Evolutionary conservation across 768 basidiomycete genomes (phyloP), one percentile per base, ranked within the genome.

Genomic region (Nidularia sp.): DNA sequence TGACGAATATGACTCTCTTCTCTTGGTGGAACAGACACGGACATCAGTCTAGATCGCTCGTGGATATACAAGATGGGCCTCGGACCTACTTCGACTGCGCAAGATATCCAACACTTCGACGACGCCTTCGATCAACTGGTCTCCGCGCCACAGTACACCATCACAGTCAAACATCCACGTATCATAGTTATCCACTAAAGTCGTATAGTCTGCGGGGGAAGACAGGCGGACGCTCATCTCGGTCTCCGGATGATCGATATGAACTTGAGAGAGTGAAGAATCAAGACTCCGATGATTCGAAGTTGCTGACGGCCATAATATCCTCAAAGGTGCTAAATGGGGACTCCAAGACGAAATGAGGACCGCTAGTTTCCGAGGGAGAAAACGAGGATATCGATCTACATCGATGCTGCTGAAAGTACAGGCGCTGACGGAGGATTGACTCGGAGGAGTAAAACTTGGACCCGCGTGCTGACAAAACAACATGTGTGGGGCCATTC

Each of bases 131-230:
- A 95, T 81, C 32, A 89, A 72, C 46, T 77, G 74, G 67, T 89
- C 87, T 12, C 90, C 94, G 52, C 85, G 83, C 91, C 95, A 98
- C 34, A 98, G 76, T 18, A 98, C 95, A 10, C 94, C 95, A 63
- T 98, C 94, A 64, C 95, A 98, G 69, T 98, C 94, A 57, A 97
- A 90, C 70, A 98, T 79, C 85, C 93, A 96, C 29, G 94, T 96
- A 65, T 98, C 94, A 66, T 88, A 93, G 62, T 80, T 75, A 59
- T 80, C 73, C 57, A 86, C 56, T 31, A 86, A 61, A 12, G 67
- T 58, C 52, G 71, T 66, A 55, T 83, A 83, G 52, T 83, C 76
- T 12, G 70, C 69, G 7, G 62, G 54, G 39, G 73, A 63, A 18
- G 77, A 67, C 53, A 78, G 69, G 47, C 68, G 70, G 43, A 64